Conservation (phyloP, 2,329 filamentous ascomycete genomes). For the Calonectria hongkongensis region DNA sequence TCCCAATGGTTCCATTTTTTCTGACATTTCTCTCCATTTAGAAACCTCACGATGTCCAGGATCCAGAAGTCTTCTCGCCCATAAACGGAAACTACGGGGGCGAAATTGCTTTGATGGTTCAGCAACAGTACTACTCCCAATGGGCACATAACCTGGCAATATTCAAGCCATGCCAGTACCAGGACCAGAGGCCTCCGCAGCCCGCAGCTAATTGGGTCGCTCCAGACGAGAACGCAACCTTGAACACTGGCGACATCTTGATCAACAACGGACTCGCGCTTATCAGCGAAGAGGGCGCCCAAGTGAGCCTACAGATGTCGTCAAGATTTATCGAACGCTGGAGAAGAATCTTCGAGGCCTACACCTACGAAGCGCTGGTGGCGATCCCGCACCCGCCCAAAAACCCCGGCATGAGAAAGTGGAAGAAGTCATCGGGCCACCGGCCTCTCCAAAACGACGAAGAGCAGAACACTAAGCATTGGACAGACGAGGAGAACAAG, state of each 20-base stretch:
- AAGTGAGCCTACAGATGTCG: background rate
- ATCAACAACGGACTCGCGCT: background rate
- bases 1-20: too few species aligned
- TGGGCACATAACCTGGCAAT: background rate
- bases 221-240: too few species aligned
- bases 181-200: background rate
- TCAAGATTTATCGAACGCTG: slow-evolving; percentile 7
- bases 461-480: background rate
- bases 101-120: slow-evolving; percentile 35
- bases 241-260: background rate
- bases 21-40: background rate
- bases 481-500: background rate
- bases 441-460: background rate
- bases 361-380: background rate
- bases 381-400: background rate
- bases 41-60: slow-evolving; percentile 46
- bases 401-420: background rate
- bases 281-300: background rate
- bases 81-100: background rate
- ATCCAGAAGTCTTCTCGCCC: slow-evolving; percentile 28
- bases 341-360: background rate
- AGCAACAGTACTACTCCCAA: slow-evolving; percentile 33
- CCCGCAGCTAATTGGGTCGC: background rate
- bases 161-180: background rate
- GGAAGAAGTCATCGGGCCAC: background rate